A percentile compares a stretch with the other conserved stretches of the same genome.
phyloP scores from a whole-genome alignment of 139 green algal species.

The Closterium sp. region DNA sequence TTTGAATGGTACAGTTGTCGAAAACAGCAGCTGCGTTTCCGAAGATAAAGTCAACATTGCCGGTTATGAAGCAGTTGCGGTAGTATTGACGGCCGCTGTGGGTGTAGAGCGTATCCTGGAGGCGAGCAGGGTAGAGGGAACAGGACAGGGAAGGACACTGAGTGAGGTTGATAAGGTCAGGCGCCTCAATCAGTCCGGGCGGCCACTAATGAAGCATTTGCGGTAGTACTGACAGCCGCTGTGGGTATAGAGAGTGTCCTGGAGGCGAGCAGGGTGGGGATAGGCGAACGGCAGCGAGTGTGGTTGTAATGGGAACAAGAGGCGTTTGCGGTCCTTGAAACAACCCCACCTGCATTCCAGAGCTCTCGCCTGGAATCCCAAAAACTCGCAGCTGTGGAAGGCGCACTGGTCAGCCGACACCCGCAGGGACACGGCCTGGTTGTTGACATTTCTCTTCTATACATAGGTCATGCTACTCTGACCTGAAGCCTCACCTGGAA shows the following conservation, averaged over 20 bases:
- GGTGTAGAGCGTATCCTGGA: constrained; percentile 4
- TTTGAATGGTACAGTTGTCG: neutral
- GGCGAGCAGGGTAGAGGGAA: neutral
- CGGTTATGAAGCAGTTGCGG: constrained; percentile 4
- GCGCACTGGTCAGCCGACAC: no score
- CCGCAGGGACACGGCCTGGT: no score
- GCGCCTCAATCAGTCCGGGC: neutral
- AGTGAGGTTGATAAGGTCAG: neutral
- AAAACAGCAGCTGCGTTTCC: neutral
- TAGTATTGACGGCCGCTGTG: constrained; percentile 2
- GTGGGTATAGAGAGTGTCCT: neutral
- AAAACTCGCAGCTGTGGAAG: no score
- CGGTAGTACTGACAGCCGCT: neutral
- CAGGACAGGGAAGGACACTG: neutral
- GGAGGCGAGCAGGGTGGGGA: no score
- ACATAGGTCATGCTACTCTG: no score
- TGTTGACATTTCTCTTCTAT: no score
- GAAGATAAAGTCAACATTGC: constrained; percentile 9
- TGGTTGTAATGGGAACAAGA: no score
- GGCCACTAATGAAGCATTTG: neutral
- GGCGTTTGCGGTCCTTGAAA: no score
- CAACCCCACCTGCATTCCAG: neutral
- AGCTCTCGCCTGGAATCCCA: no score
- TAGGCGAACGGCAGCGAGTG: no score
- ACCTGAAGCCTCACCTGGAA: neutral